Conservation (phyloP, 495 filamentous ascomycete genomes). For the Pseudomonodictys pantanalensis region DNA sequence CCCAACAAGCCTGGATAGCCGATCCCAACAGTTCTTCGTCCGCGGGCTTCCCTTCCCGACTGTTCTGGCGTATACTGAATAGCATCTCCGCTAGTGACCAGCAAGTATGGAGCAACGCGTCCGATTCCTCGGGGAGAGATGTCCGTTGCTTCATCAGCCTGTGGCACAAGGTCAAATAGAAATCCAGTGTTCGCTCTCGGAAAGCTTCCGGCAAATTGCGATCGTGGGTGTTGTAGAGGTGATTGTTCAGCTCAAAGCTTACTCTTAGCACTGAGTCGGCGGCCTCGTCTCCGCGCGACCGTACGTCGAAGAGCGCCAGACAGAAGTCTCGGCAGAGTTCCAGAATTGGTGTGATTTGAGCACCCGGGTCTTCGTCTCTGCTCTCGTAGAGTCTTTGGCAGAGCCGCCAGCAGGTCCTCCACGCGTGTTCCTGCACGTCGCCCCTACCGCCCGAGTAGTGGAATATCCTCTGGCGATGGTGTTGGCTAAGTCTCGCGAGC, state of each 20-base stretch:
- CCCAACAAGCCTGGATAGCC: slow-evolving; percentile 91
- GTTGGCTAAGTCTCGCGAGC: slow-evolving; percentile 76
- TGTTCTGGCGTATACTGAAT: slow-evolving; percentile 84
- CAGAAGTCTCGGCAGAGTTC: slow-evolving; percentile 91
- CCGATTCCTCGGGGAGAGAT: slow-evolving; percentile 71
- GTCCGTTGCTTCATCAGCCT: slow-evolving; percentile 89
- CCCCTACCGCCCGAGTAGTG: slow-evolving; percentile 61
- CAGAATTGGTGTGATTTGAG: slow-evolving; percentile 72
- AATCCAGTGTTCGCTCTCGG: slow-evolving; percentile 83
- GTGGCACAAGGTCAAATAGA: slow-evolving; percentile 90
- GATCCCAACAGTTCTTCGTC: slow-evolving; percentile 83
- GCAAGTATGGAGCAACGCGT: slow-evolving; percentile 78
- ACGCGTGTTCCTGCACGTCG: slow-evolving; percentile 76
- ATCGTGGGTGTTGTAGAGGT: slow-evolving; percentile 88
- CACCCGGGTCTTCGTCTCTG: slow-evolving; percentile 65
- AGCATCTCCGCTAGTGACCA: slow-evolving; percentile 93
- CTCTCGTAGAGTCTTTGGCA: slow-evolving; percentile 85
- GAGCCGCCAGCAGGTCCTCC: slow-evolving; percentile 88
- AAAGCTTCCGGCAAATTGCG: slow-evolving; percentile 82
- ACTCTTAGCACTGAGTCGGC: slow-evolving; percentile 83
- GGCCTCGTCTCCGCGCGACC: slow-evolving; percentile 68
- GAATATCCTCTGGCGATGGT: slow-evolving; percentile 76
- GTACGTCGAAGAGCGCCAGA: slow-evolving; percentile 80
- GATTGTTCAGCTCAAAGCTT: slow-evolving; percentile 93
- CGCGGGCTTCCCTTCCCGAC: slow-evolving; percentile 64